Evolutionary conservation across 495 filamentous ascomycete genomes (phyloP).

Genomic region (Neurospora sp.): DNA sequence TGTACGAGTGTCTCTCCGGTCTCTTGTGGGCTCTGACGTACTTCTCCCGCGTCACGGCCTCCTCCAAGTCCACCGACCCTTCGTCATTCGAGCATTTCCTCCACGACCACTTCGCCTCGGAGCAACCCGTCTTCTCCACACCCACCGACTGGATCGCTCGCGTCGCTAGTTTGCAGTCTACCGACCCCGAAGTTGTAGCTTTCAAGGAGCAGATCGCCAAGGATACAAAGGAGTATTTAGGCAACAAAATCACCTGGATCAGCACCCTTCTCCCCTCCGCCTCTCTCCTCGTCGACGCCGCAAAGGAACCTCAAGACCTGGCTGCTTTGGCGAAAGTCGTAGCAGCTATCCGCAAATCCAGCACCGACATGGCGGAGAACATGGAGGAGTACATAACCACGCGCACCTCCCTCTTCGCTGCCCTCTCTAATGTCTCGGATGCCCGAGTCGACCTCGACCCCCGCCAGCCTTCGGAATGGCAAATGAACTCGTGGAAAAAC

Average conservation of each 20-base stretch:
- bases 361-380: background rate
- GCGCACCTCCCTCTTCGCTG: background rate
- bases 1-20: background rate
- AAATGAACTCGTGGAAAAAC: background rate
- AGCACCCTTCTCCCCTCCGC: background rate
- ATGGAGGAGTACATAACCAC: background rate
- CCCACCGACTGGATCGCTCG: background rate
- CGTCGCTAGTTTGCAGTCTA: background rate
- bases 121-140: background rate
- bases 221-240: background rate
- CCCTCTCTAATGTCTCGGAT: background rate
- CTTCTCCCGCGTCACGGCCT: background rate
- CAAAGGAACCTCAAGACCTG: background rate
- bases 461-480: background rate
- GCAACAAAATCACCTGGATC: background rate
- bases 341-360: background rate
- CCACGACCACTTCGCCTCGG: background rate
- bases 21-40: background rate
- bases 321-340: background rate
- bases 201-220: background rate
- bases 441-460: background rate
- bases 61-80: background rate
- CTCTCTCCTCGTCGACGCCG: background rate
- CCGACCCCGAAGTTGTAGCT: background rate
- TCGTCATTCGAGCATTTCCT: background rate